phyloP scores from a whole-genome alignment of 2,329 filamentous ascomycete species.

The Claviceps africana region DNA sequence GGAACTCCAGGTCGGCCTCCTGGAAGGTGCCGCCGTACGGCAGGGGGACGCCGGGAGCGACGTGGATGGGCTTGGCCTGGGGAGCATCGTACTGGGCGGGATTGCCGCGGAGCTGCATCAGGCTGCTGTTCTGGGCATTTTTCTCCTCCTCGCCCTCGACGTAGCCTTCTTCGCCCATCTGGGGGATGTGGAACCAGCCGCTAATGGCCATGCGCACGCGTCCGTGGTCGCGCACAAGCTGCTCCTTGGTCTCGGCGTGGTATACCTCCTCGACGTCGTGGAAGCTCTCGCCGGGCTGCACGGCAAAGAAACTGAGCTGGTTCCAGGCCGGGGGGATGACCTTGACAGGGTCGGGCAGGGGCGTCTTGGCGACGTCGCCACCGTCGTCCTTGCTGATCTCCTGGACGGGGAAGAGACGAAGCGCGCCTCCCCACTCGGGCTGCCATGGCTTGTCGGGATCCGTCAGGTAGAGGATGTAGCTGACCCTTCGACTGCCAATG shows the following conservation, averaged over 20 bases:
- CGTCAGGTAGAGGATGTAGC: constrained; percentile 92
- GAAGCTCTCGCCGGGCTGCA: constrained; percentile 96
- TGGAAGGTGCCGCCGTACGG: constrained; percentile 50
- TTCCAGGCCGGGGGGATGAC: constrained; percentile 92
- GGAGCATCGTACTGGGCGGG: constrained; percentile 81
- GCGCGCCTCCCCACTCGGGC: constrained; percentile 79
- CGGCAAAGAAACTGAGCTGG: constrained; percentile 94
- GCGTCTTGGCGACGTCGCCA: constrained; percentile 65
- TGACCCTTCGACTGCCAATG: constrained; percentile 88
- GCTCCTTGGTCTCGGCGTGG: constrained; percentile 44
- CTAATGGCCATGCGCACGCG: constrained; percentile 93
- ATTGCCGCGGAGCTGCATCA: constrained; percentile 86
- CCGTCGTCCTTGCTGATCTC: constrained; percentile 46
- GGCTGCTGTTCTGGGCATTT: constrained; percentile 74
- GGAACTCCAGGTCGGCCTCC: constrained; percentile 71
- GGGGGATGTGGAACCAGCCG: constrained; percentile 97
- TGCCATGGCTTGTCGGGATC: constrained; percentile 88
- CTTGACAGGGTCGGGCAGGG: constrained; percentile 62
- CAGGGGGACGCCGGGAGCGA: constrained; percentile 7
- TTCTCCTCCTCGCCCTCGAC: constrained; percentile 78
- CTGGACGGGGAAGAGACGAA: constrained; percentile 69
- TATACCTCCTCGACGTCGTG: constrained; percentile 99
- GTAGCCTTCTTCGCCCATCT: constrained; percentile 84
- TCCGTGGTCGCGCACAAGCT: constrained; percentile 54
- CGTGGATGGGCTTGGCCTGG: constrained; percentile 41